These are phyloP conservation scores for Debaryomyces castellii DNA, from an alignment of 805 yeast genomes.

Conservation along the genomic window DNA sequence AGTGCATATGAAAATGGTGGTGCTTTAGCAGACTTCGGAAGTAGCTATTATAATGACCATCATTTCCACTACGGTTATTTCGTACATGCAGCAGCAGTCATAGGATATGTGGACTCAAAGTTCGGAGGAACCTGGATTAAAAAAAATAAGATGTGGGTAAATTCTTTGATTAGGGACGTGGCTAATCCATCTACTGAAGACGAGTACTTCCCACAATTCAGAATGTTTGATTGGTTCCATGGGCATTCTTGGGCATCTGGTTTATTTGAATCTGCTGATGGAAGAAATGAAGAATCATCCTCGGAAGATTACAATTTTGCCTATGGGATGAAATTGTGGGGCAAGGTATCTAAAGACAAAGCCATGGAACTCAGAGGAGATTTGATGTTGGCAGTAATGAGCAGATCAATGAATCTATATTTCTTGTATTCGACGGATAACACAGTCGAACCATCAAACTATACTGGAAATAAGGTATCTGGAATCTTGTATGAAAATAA, in stretches of 20 bases:
- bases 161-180: conserved; percentile 62
- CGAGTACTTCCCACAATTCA: conserved; percentile 60
- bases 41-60: conserved; percentile 79
- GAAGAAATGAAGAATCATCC: conserved; percentile 72
- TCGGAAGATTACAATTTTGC: conserved; percentile 74
- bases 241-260: conserved; percentile 85
- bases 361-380: conserved; percentile 57
- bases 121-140: conserved; percentile 56
- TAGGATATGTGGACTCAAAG: conserved; percentile 62
- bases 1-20: conserved; percentile 47
- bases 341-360: conserved; percentile 53
- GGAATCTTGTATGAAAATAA: conserved; percentile 76
- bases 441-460: conserved; percentile 49
- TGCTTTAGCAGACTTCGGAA: conserved; percentile 59
- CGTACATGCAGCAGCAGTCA: conserved; percentile 78
- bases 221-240: conserved; percentile 73
- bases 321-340: conserved; percentile 72
- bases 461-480: conserved; percentile 62
- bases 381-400: conserved; percentile 61
- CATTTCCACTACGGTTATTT: conserved; percentile 87
- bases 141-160: conserved; percentile 53
- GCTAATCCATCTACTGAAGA: conserved; percentile 62
- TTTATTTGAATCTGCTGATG: conserved; percentile 65
- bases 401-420: conserved; percentile 52
- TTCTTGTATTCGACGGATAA: conserved; percentile 54